Conservation (phyloP, 345 rosid genomes). For the Ricinus communis region DNA sequence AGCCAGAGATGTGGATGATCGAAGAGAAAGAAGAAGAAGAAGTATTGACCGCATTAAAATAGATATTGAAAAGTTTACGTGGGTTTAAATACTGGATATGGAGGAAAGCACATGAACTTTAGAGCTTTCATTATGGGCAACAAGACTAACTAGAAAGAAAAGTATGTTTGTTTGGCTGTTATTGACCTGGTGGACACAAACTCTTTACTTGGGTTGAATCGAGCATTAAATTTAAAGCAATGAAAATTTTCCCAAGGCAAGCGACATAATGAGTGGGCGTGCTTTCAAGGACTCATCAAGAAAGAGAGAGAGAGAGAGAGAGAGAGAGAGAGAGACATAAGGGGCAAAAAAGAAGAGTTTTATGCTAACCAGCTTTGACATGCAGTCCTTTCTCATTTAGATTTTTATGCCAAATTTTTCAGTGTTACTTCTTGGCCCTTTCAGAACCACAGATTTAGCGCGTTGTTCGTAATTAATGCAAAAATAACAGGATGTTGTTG, state of each 20-base stretch:
- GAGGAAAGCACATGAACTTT: conserved; percentile 11
- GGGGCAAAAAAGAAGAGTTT: conserved; percentile 4
- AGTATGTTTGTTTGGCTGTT: conserved; percentile 26
- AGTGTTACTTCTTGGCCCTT: too few relatives aligned
- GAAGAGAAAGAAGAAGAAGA: conserved; percentile 13
- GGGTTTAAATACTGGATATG: conserved; percentile 24
- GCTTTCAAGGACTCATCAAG: conserved; percentile 37
- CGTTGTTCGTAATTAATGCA: too few relatives aligned
- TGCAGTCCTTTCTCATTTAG: conserved; percentile 16
- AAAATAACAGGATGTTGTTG: too few relatives aligned
- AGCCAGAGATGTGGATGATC: neutral
- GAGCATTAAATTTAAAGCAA: conserved; percentile 47
- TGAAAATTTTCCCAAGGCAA: conserved; percentile 13
- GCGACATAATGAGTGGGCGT: conserved; percentile 61
- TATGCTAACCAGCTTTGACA: conserved; percentile 24
- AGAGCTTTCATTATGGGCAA: conserved; percentile 15
- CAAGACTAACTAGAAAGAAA: conserved; percentile 26
- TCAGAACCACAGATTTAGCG: too few relatives aligned
- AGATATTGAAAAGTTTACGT: neutral
- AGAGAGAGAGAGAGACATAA: conserved; percentile 1
- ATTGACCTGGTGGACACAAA: conserved; percentile 20
- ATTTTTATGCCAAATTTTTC: neutral
- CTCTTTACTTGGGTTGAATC: conserved; percentile 39
- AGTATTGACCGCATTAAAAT: conserved; percentile 20
- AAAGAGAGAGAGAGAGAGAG: neutral